These are phyloP conservation scores for Phytophthora nicotianae DNA, from an alignment of 352 stramenopile genomes.

Conservation along the genomic window DNA sequence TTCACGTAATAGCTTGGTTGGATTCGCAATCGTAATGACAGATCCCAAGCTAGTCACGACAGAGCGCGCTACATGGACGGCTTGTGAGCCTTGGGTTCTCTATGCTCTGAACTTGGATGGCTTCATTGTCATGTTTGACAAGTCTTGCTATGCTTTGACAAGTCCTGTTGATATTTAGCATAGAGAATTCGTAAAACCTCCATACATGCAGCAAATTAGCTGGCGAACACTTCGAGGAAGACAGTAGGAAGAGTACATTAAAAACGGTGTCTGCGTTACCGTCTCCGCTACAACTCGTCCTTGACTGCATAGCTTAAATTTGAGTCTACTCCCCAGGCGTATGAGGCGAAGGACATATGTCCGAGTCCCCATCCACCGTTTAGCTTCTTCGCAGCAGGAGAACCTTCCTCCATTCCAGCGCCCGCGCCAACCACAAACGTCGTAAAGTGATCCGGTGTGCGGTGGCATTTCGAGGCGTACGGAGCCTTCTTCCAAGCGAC, in stretches of 20 bases:
- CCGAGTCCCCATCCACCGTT: slow-evolving; percentile 41
- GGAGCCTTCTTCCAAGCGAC: slow-evolving; percentile 46
- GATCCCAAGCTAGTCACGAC: neutral
- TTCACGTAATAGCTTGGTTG: slow-evolving; percentile 22
- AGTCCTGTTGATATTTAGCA: too few species aligned
- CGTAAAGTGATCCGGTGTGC: slow-evolving; percentile 54
- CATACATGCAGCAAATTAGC: neutral
- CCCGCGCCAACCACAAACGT: slow-evolving; percentile 55
- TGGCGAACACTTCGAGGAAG: too few species aligned
- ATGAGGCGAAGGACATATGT: slow-evolving; percentile 48
- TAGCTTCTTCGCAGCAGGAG: slow-evolving; percentile 35
- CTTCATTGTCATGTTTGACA: neutral
- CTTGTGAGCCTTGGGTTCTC: neutral
- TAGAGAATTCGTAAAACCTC: neutral
- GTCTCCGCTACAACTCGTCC: slow-evolving; percentile 28
- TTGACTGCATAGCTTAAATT: slow-evolving; percentile 32
- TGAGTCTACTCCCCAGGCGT: slow-evolving; percentile 40
- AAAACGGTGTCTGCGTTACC: neutral
- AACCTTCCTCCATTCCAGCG: slow-evolving; percentile 47
- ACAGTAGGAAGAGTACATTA: neutral
- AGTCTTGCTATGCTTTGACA: too few species aligned
- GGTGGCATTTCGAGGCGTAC: slow-evolving; percentile 43
- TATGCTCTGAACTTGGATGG: too few species aligned
- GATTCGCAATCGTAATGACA: slow-evolving; percentile 22
- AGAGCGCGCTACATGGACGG: too few species aligned